Evolutionary conservation across 2,329 filamentous ascomycete species (phyloP), one percentile per base, ranked within the genome.

Genomic region (Thermothelomyces thermophilus): DNA sequence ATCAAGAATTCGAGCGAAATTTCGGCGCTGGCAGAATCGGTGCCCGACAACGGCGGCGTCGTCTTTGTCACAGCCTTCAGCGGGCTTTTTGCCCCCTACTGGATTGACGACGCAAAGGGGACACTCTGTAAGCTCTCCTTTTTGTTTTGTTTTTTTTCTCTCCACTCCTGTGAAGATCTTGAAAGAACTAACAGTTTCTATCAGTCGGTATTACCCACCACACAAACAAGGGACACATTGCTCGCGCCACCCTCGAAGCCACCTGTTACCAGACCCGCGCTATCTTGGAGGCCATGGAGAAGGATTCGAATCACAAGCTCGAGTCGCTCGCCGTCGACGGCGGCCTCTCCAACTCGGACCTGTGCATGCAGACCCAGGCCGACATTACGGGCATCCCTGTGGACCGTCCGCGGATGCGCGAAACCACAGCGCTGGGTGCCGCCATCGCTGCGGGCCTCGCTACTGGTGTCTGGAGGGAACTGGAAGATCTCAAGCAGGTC

Each of bases 241-340:
- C 88, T 39, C 84, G 90, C 53, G 90, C 90, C 31, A 95, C 90
- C 0, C 80, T 95, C 46, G 90, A 95, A 69, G 89, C 90, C 4
- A 90, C 87, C 33, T 95, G 90, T 71, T 94, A 87, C 74, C 90
- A 95, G 69, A 95, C 88, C 20, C 90, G 90, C 61, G 90, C 90
- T 19, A 95, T 95, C 61, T 78, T 95, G 20, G 84, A 93, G 63
- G 88, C 90, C 55, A 95, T 95, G 90, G 87, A 87, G 63, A 82
- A 84, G 59, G 90, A 95, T 69, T 90, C 84, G 46, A 83, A 83
- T 31, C 83, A 90, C 64, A 80, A 80, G 56, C 77, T 95, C 28
- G 76, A 80, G 51, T 80, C 84, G 57, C 75, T 95, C 37, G 84
- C 87, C 30, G 90, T 95, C 37, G 90, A 95, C 63, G 90, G 90